Percentiles rank a stretch among this genome's conserved stretches.
phyloP scores from a whole-genome alignment of 768 basidiomycete species.

The Rhizopogon salebrosus region DNA sequence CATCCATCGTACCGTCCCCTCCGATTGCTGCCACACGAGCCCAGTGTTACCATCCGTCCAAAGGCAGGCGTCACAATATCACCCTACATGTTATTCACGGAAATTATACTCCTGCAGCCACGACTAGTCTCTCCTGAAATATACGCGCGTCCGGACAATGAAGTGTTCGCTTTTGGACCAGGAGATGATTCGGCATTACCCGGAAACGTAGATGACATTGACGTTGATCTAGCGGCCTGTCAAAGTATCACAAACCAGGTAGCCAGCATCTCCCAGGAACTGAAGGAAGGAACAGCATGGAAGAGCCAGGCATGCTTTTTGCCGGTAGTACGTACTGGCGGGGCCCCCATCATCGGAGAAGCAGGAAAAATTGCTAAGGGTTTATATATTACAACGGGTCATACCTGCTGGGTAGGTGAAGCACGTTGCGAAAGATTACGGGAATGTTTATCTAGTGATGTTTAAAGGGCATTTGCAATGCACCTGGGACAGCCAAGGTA shows the following conservation, averaged over 20 bases:
- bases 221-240: constrained; percentile 52
- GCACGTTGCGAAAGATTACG: neutral
- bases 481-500: constrained; percentile 76
- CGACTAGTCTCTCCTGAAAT: constrained; percentile 54
- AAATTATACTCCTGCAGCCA: constrained; percentile 42
- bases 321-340: constrained; percentile 52
- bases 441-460: constrained; percentile 3
- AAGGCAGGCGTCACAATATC: constrained; percentile 41
- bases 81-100: constrained; percentile 82
- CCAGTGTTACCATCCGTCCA: constrained; percentile 63
- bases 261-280: constrained; percentile 51
- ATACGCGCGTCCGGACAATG: constrained; percentile 64
- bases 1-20: constrained; percentile 48
- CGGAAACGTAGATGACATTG: constrained; percentile 64
- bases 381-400: constrained; percentile 69
- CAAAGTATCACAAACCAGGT: constrained; percentile 52
- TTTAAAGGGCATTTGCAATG: constrained; percentile 69
- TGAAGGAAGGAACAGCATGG: constrained; percentile 49
- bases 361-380: constrained; percentile 52
- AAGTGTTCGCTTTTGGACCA: constrained; percentile 76
- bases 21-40: constrained; percentile 63
- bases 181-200: constrained; percentile 73
- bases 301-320: constrained; percentile 72
- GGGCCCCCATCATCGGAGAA: constrained; percentile 71
- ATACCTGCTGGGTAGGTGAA: constrained; percentile 68